phyloP scores from a whole-genome alignment of 2,329 filamentous ascomycete genomes.

The Endocalyx cinctus region DNA sequence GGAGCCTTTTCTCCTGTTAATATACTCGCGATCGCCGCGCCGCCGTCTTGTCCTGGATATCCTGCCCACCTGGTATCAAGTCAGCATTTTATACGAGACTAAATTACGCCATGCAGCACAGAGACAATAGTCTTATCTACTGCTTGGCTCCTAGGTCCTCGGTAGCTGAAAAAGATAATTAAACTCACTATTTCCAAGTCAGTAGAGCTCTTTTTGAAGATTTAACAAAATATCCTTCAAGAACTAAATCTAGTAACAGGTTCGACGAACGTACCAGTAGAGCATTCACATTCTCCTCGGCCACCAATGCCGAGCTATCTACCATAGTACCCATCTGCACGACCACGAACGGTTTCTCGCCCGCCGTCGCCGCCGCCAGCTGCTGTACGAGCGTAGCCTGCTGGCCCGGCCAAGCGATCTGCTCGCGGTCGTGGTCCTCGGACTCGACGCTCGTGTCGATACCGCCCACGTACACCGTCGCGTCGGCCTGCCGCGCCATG shows the following conservation, averaged over 20 bases:
- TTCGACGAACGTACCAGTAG: too few relatives aligned
- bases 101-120: too few relatives aligned
- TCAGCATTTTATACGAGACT: too few relatives aligned
- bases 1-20: constrained; percentile 45
- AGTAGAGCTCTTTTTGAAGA: too few relatives aligned
- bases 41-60: constrained; percentile 57
- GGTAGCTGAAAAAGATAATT: too few relatives aligned
- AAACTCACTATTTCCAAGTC: too few relatives aligned
- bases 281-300: constrained; percentile 42
- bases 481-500: constrained; percentile 39
- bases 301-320: constrained; percentile 45
- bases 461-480: constrained; percentile 51
- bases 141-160: too few relatives aligned
- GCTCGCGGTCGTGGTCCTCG: constrained; percentile 47
- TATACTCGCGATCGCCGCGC: constrained; percentile 49
- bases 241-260: too few relatives aligned
- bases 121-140: too few relatives aligned
- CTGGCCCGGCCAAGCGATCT: constrained; percentile 45
- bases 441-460: constrained; percentile 48
- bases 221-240: too few relatives aligned
- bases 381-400: constrained; percentile 48
- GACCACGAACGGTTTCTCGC: constrained; percentile 45
- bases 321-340: constrained; percentile 45
- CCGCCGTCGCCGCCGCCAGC: constrained; percentile 32
- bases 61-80: too few relatives aligned